Conservation (phyloP, 331 rosid genomes). For the Cydonia oblonga region DNA sequence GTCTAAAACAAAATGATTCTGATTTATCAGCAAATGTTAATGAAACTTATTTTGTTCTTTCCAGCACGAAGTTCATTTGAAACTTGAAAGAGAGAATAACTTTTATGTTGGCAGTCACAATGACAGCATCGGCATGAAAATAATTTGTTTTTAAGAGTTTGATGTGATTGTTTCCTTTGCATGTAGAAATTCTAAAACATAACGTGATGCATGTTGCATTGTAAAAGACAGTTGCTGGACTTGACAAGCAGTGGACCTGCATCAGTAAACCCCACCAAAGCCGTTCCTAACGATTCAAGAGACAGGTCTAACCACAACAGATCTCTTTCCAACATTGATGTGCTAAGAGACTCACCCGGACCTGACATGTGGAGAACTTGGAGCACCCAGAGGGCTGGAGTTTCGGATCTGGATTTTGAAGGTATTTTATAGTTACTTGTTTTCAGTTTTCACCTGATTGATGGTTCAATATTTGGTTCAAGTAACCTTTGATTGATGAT, state of each 20-base stretch:
- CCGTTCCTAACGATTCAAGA: conserved; percentile 16
- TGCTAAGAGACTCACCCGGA: conserved; percentile 21
- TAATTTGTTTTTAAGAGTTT: conserved; percentile 3
- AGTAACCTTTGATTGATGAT: conserved; percentile 19
- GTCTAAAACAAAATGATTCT: not conserved
- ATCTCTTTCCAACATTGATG: conserved; percentile 25
- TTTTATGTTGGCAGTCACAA: not conserved
- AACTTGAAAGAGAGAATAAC: not conserved
- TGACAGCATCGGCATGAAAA: not conserved
- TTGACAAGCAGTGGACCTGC: conserved; percentile 28
- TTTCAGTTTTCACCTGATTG: not conserved
- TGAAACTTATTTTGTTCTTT: not conserved
- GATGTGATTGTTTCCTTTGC: conserved; percentile 5
- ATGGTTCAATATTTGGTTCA: not conserved
- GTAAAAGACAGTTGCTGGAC: conserved; percentile 48
- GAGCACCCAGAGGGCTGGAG: conserved; percentile 52
- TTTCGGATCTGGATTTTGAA: conserved; percentile 35
- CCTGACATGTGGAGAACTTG: conserved; percentile 60
- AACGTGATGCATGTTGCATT: conserved; percentile 31
- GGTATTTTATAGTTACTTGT: conserved; percentile 32
- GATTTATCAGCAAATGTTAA: not conserved
- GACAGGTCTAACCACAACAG: conserved; percentile 21
- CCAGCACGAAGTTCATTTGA: not conserved
- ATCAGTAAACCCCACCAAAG: conserved; percentile 23
- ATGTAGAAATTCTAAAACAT: conserved; percentile 27